Base-by-base conservation (phyloP, 2,329 filamentous ascomycete species). In the Beauveria scarabaeidicola region DNA sequence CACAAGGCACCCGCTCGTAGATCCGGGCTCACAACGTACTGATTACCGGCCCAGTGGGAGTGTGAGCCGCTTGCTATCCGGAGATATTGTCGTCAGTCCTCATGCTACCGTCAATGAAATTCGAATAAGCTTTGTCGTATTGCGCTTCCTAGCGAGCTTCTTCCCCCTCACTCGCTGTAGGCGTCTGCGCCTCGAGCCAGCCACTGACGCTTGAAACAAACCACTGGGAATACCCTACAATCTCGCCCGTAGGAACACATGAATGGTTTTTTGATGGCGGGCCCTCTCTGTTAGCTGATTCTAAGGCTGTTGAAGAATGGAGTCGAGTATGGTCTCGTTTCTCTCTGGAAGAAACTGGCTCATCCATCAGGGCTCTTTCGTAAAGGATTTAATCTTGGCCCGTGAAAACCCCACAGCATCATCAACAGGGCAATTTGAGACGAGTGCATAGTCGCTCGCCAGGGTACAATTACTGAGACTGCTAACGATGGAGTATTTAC, bases 161-260 rank as follows among this genome's bases (percentile, higher is more conserved):
- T 5, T 62, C 56, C 11, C 52, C 60, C 1, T 62, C 55, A n/a
- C 53, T 51, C 1, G 61, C 61, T 11, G 53, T 56, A 2, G 63
- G 60, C 1, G 58, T 55, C 50, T 62, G 60, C 8, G 60, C 61
- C 25, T 62, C 62, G 8, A 59, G 25, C 62, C 63, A 64, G 19
- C 57, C 56, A 2, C 52, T 36, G 7, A 29, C 38, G 8, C 6
- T 23, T 4, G 63, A 57, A 19, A 64, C 2, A 23, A 58, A 44
- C 60, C 60, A 61, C 23, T 51, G 53, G 13, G 50, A 44, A 15
- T 68, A 68, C 0, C 67, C 67, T 2, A 67, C 66, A 1, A 68
- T 63, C 3, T 65, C 61, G 17, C 64, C 64, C 0, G 66, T 66
- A 3, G 54, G 61, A 1, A 19, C 43, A 19, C 43, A n/a, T 66